Base-by-base conservation (phyloP, 1,139 yeast species). In the Hyphopichia burtonii region DNA sequence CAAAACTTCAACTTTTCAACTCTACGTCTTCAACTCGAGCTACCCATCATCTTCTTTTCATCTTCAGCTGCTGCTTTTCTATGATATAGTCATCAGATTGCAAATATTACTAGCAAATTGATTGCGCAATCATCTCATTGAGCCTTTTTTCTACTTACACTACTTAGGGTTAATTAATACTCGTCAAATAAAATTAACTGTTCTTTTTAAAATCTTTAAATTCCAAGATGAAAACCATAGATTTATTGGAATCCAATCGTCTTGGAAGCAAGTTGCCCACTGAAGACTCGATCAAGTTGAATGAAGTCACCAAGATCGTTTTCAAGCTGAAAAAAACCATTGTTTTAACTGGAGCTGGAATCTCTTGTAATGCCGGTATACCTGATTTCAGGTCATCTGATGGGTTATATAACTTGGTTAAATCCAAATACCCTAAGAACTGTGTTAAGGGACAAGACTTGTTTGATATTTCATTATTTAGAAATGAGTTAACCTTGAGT, bases 351-450 rank as follows among this genome's bases (percentile, higher is more conserved):
- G 97, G 98, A 8, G 98, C 98, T 1, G 98, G 98, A 1, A 88
- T 91, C 44, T 88, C 96, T 20, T 89, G 97, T 60, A 89, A 87
- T 59, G 97, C 98, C 1, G 98, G 98, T 0, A 91, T 91, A 42
- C 98, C 98, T 1, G 98, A 91, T 61, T 91, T 91, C 61, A 74
- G 98, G 44, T 86, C 96, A 2, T 71, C 82, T 15, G 82, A 85
- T 50, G 98, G 98, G 2, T 73, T 91, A 19, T 91, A 91, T 66
- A 82, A 85, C 48, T 61, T 82, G 65, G 90, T 84, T 16, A 86
- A 84, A 54, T 66, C 69, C 15, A 78, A 80, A 51, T 78, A 78
- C 54, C 88, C 89, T 2, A 74, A 76, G 41, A 69, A 78, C 7
- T 74, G 82, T 6, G 80, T 84, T 34, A 81, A 79, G 51, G 98